phyloP scores from a whole-genome alignment of 1,284 basidiomycete genomes.

The Ustilago loliicola region DNA sequence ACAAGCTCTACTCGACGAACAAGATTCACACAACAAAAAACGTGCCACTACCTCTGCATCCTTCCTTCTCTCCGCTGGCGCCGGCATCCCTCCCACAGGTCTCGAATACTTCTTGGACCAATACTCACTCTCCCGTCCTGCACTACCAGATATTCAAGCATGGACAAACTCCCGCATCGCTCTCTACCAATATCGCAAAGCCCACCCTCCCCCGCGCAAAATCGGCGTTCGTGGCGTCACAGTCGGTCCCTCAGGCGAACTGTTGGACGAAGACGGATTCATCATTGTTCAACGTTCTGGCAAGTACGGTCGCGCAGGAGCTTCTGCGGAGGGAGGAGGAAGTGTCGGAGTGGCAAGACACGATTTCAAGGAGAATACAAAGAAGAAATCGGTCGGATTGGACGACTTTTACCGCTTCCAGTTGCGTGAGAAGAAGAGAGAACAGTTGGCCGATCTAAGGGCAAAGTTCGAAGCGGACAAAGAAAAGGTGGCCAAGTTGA shows the following conservation, averaged over 20 bases:
- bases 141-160: conserved; percentile 38
- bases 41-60: conserved; percentile 11
- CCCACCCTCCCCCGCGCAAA: conserved; percentile 57
- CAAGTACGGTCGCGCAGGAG: conserved; percentile 62
- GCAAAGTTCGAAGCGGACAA: conserved; percentile 67
- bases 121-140: conserved; percentile 50
- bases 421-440: conserved; percentile 63
- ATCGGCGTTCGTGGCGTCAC: conserved; percentile 63
- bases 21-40: background rate
- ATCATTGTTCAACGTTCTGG: conserved; percentile 66
- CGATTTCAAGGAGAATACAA: conserved; percentile 38
- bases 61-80: conserved; percentile 26
- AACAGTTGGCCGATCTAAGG: conserved; percentile 63
- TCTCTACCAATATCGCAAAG: conserved; percentile 56
- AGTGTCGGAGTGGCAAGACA: conserved; percentile 43
- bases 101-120: conserved; percentile 52
- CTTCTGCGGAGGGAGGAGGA: conserved; percentile 20
- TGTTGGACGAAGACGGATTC: conserved; percentile 68
- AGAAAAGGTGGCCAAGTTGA: conserved; percentile 62
- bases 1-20: conserved; percentile 10
- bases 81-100: conserved; percentile 43
- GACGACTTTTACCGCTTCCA: conserved; percentile 69
- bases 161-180: conserved; percentile 57
- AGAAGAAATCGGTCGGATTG: conserved; percentile 61
- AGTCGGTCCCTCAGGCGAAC: conserved; percentile 64